phyloP scores from a whole-genome alignment of 306 rosid species.

The Glycine soja region DNA sequence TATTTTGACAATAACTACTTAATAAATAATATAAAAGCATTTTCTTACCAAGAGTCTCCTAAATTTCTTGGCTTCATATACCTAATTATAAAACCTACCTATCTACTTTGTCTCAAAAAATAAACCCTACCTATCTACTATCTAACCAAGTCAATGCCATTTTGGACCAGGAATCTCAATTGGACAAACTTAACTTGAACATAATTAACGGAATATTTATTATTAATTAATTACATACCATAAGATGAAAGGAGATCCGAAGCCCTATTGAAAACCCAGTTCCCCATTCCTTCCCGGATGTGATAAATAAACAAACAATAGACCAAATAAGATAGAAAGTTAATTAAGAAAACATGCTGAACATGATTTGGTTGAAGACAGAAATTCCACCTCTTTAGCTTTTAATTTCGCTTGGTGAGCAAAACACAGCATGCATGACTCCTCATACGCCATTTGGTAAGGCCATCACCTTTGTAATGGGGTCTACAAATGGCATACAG shows the following conservation, averaged over 20 bases:
- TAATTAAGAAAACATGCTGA: constrained; percentile 5
- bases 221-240: not conserved
- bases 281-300: not conserved
- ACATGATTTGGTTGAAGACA: not conserved
- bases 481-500: constrained; percentile 58
- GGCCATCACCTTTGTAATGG: constrained; percentile 24
- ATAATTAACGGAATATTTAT: constrained; percentile 20
- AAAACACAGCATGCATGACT: constrained; percentile 52
- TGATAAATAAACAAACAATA: not conserved
- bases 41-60: not conserved
- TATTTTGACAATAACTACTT: not conserved
- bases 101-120: too few species aligned
- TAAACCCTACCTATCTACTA: not conserved
- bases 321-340: not conserved
- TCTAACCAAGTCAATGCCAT: constrained; percentile 47
- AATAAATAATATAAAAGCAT: not conserved
- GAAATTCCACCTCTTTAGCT: not conserved
- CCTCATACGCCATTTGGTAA: constrained; percentile 55
- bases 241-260: not conserved
- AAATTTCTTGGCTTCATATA: not conserved
- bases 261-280: constrained; percentile 12
- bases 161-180: constrained; percentile 19
- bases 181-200: not conserved
- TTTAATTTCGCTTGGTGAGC: too few species aligned
- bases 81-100: constrained; percentile 38